Percentiles rank a stretch among this genome's conserved stretches.
Conservation (phyloP, 371 early-diverging fungal genomes). For the Zopfochytrium polystomum region DNA sequence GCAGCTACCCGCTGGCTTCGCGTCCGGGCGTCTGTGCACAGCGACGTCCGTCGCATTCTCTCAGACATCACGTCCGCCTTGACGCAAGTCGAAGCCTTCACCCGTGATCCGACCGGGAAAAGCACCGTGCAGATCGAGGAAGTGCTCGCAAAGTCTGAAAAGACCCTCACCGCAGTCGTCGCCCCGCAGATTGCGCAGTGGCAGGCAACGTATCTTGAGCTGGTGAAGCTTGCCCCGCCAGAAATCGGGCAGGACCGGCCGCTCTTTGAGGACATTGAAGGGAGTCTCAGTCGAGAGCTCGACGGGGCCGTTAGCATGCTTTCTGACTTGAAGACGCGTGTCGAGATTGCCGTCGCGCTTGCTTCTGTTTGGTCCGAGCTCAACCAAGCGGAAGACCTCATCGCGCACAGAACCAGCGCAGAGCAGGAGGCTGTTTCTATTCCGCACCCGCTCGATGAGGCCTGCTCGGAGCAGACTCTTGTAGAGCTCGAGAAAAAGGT, state of each 20-base stretch:
- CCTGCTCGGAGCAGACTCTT: background rate
- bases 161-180: background rate
- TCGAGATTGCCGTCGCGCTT: constrained; percentile 1
- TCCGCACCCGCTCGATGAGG: constrained; percentile 4
- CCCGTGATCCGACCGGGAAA: too few species aligned
- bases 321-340: background rate
- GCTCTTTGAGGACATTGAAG: background rate
- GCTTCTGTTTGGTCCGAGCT: constrained; percentile 1
- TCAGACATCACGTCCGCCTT: too few species aligned
- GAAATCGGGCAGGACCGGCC: background rate
- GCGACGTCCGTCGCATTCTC: too few species aligned
- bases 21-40: too few species aligned
- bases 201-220: background rate
- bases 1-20: too few species aligned
- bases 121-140: too few species aligned
- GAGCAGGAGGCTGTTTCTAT: background rate
- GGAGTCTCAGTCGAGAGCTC: background rate
- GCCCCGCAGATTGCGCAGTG: background rate
- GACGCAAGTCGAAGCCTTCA: too few species aligned
- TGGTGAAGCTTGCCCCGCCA: background rate
- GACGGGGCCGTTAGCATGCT: too few species aligned
- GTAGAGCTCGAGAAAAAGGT: background rate
- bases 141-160: background rate
- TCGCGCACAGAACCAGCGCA: background rate
- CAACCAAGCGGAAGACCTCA: background rate